These are phyloP conservation scores for Setaria italica DNA, from an alignment of 202 grass and related monocot species.

Conservation along the genomic window DNA sequence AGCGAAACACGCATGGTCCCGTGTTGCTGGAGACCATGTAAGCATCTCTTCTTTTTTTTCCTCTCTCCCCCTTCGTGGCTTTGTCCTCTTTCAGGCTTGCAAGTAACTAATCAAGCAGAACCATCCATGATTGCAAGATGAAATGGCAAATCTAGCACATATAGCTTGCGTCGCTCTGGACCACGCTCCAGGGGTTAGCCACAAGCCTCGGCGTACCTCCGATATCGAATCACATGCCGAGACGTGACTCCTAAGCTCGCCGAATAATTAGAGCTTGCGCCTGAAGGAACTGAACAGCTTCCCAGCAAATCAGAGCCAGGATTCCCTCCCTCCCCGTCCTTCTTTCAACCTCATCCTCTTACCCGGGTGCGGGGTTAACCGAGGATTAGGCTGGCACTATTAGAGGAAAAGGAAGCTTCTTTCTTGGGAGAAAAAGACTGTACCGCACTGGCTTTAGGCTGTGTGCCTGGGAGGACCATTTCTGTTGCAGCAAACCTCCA, in stretches of 20 bases:
- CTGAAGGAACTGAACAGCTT: slow-evolving; percentile 53
- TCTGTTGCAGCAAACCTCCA: slow-evolving; percentile 53
- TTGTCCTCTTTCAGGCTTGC: slow-evolving; percentile 58
- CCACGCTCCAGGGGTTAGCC: slow-evolving; percentile 47
- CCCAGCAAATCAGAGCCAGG: slow-evolving; percentile 50
- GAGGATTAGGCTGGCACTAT: slow-evolving; percentile 36
- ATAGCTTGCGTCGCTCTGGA: slow-evolving; percentile 42
- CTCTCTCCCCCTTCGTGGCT: not conserved
- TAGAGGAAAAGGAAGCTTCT: slow-evolving; percentile 55
- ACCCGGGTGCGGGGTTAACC: not conserved
- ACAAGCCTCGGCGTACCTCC: slow-evolving; percentile 13
- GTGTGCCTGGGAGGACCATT: slow-evolving; percentile 51
- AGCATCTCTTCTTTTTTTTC: not conserved
- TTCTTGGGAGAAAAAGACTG: slow-evolving; percentile 55
- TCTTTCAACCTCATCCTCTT: not conserved
- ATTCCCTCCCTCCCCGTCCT: slow-evolving; percentile 11
- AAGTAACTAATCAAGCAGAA: slow-evolving; percentile 53
- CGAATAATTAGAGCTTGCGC: slow-evolving; percentile 56
- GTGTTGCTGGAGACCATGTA: slow-evolving; percentile 36
- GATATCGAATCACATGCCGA: slow-evolving; percentile 47
- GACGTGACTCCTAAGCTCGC: slow-evolving; percentile 52
- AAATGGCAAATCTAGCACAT: slow-evolving; percentile 34
- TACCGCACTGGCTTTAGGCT: slow-evolving; percentile 47
- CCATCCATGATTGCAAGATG: slow-evolving; percentile 47
- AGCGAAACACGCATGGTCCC: slow-evolving; percentile 49